A percentile compares a stretch with the other conserved stretches of the same genome.
Evolutionary conservation across 495 filamentous ascomycete genomes (phyloP).

Genomic region (Penicillium coprophilum): DNA sequence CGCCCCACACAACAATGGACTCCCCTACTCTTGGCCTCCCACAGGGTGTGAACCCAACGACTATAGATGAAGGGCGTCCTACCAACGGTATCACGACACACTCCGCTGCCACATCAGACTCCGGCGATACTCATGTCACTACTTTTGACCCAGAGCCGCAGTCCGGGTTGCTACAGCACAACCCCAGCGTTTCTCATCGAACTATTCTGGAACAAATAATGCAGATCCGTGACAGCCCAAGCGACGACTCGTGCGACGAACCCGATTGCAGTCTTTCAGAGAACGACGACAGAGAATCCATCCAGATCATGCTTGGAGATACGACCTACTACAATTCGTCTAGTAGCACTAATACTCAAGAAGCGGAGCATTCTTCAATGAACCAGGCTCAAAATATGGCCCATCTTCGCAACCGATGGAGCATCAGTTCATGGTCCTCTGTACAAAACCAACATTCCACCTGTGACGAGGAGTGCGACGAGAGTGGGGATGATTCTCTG

Average conservation of each 20-base stretch:
- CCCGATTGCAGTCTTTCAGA: constrained; percentile 54
- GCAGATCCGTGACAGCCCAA: constrained; percentile 50
- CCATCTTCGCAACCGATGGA: constrained; percentile 44
- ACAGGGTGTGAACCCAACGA: constrained; percentile 48
- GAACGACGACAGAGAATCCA: constrained; percentile 56
- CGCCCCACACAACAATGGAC: constrained; percentile 45
- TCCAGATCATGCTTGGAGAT: constrained; percentile 59
- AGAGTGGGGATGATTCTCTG: constrained; percentile 31
- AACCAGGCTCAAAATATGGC: constrained; percentile 22
- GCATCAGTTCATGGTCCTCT: constrained; percentile 55
- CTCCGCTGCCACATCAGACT: constrained; percentile 41
- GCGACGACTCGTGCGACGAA: constrained; percentile 49
- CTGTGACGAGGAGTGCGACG: constrained; percentile 39
- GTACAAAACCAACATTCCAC: constrained; percentile 43
- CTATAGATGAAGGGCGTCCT: constrained; percentile 12
- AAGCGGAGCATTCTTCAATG: constrained; percentile 23
- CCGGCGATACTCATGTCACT: constrained; percentile 60
- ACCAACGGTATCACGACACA: constrained; percentile 42
- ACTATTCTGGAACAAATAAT: constrained; percentile 53
- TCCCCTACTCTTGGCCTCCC: constrained; percentile 72
- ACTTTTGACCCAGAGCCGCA: constrained; percentile 72
- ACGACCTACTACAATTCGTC: constrained; percentile 40
- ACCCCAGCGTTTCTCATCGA: constrained; percentile 38
- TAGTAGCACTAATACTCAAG: constrained; percentile 34
- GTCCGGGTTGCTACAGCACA: constrained; percentile 50